phyloP scores from a whole-genome alignment of 1,284 basidiomycete species.

The Ustilago tritici region DNA sequence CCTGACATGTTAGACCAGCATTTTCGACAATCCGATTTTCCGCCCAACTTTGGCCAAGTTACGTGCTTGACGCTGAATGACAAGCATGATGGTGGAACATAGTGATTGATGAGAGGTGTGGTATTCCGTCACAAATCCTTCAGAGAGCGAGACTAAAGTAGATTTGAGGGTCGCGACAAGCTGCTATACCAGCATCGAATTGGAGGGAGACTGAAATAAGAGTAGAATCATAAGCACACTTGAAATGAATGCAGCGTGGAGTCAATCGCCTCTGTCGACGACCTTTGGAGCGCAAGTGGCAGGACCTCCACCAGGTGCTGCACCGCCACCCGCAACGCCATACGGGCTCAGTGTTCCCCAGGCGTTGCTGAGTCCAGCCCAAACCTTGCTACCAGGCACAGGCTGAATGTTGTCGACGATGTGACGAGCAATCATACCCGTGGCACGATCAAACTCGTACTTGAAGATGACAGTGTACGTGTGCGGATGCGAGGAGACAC shows the following conservation, averaged over 20 bases:
- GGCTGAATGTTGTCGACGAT: conserved; percentile 67
- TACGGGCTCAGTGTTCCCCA: conserved; percentile 39
- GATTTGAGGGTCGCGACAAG: background rate
- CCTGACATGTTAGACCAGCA: background rate
- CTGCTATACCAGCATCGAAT: no score
- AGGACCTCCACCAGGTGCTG: conserved; percentile 19
- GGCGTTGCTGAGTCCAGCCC: conserved; percentile 43
- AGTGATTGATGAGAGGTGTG: conserved; percentile 3
- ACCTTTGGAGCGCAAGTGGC: conserved; percentile 20
- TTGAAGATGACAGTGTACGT: conserved; percentile 65
- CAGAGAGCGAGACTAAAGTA: background rate
- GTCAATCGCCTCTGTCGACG: background rate
- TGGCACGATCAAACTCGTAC: conserved; percentile 61
- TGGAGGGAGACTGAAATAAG: background rate
- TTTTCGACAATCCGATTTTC: background rate
- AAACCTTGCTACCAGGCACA: conserved; percentile 59
- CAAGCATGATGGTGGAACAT: background rate
- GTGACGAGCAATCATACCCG: conserved; percentile 62
- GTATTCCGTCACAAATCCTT: background rate
- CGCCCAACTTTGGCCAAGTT: no score
- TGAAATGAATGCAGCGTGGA: background rate
- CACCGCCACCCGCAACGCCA: conserved; percentile 17
- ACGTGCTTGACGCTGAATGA: no score
- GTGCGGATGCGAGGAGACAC: conserved; percentile 56
- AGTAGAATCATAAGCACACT: background rate